Conservation (phyloP, 1,139 yeast genomes). For the Kurtzmaniella quercitrusa region DNA sequence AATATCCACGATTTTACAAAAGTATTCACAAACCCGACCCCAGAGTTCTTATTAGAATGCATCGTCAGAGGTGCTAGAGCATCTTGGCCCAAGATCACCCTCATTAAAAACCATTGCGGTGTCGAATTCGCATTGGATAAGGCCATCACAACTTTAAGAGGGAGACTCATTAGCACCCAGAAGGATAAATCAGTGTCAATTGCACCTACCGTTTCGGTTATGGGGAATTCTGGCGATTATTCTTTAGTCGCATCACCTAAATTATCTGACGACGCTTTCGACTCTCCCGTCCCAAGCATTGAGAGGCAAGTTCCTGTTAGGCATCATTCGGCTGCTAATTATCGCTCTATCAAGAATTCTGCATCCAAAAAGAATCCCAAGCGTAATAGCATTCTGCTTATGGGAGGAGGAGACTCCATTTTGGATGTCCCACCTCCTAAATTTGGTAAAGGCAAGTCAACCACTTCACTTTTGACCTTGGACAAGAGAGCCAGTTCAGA, state of each 20-base stretch:
- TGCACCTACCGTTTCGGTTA: slow-evolving; percentile 1
- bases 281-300: slow-evolving; percentile 3
- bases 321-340: not conserved
- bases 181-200: slow-evolving; percentile 8
- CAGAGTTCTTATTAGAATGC: slow-evolving; percentile 66
- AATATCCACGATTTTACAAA: slow-evolving; percentile 54
- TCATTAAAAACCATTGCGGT: slow-evolving; percentile 83
- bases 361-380: slow-evolving; percentile 1
- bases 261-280: slow-evolving; percentile 10
- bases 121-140: slow-evolving; percentile 84
- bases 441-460: slow-evolving; percentile 5
- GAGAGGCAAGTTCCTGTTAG: slow-evolving; percentile 1
- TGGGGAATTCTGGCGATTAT: slow-evolving; percentile 6
- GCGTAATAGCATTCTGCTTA: slow-evolving; percentile 5
- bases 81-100: slow-evolving; percentile 86
- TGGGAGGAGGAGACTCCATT: not conserved
- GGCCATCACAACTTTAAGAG: slow-evolving; percentile 64
- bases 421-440: not conserved
- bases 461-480: slow-evolving; percentile 4
- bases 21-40: slow-evolving; percentile 74
- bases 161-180: slow-evolving; percentile 48
- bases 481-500: not conserved
- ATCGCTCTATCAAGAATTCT: not conserved
- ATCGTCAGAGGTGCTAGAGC: slow-evolving; percentile 83
- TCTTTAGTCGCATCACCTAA: slow-evolving; percentile 25